These are phyloP conservation scores for Podospora comata DNA, from an alignment of 495 filamentous ascomycete species.

Conservation along the genomic window DNA sequence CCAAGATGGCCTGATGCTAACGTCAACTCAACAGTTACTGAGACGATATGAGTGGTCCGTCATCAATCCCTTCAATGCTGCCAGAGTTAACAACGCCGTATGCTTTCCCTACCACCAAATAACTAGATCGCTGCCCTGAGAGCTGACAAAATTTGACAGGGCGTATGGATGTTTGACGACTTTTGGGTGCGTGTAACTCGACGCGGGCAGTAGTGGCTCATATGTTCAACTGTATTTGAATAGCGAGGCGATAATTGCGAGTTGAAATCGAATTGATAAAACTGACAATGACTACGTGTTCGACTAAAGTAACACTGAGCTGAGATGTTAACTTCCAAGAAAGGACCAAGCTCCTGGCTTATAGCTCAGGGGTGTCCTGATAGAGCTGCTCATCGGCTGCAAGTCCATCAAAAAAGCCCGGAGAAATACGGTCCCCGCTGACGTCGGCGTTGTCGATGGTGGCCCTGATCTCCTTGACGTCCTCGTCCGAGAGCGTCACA, in stretches of 20 bases:
- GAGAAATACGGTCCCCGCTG: background rate
- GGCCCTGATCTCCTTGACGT: constrained; percentile 43
- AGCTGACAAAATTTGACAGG: background rate
- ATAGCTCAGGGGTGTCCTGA: background rate
- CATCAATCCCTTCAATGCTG: background rate
- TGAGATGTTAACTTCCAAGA: too few relatives aligned
- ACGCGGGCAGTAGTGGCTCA: background rate
- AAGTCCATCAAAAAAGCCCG: background rate
- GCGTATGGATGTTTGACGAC: constrained; percentile 12
- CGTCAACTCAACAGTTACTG: background rate
- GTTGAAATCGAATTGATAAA: background rate
- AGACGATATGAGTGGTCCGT: constrained; percentile 5
- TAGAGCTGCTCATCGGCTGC: background rate
- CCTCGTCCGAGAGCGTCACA: constrained; percentile 48
- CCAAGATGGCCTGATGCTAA: background rate
- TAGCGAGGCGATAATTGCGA: background rate
- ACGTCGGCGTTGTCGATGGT: background rate
- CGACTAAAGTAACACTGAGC: too few relatives aligned
- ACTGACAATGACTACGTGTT: too few relatives aligned
- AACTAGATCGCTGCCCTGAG: background rate
- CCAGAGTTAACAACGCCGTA: constrained; percentile 9
- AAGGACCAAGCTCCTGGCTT: background rate
- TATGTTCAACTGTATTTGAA: background rate
- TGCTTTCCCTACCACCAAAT: background rate
- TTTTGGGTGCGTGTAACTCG: constrained; percentile 6